Percentiles rank a stretch among this genome's conserved stretches.
These are phyloP conservation scores for Colletotrichum lindemuthianum DNA, from an alignment of 2,329 filamentous ascomycete species.

Conservation along the genomic window DNA sequence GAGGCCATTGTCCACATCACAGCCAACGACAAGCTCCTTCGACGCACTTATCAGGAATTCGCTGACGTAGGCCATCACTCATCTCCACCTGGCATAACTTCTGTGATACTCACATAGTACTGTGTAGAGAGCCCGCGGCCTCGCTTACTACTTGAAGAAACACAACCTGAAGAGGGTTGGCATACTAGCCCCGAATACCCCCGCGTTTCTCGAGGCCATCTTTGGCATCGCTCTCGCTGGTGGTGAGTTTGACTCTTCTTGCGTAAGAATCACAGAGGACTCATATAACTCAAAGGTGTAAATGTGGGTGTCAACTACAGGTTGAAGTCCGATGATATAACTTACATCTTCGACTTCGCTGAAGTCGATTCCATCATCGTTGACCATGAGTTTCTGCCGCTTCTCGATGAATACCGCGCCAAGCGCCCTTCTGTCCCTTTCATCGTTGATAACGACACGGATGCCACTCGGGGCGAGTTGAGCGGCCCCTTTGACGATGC, in stretches of 20 bases:
- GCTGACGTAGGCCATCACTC: conserved; percentile 63
- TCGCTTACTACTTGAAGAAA: conserved; percentile 88
- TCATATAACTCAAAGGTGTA: conserved; percentile 57
- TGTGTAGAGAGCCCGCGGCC: conserved; percentile 73
- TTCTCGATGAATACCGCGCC: conserved; percentile 74
- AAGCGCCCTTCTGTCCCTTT: conserved; percentile 72
- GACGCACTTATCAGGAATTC: conserved; percentile 81
- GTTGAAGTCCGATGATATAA: conserved; percentile 84
- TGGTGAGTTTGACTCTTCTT: conserved; percentile 44
- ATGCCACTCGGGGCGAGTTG: conserved; percentile 76
- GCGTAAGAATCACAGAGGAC: not conserved
- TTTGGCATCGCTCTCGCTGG: conserved; percentile 88
- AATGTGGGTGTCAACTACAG: conserved; percentile 73
- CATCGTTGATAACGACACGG: conserved; percentile 84
- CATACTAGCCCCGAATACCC: conserved; percentile 90
- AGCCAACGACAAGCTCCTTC: conserved; percentile 76
- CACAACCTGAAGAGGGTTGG: conserved; percentile 81
- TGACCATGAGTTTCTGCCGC: conserved; percentile 79
- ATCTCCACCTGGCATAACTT: not conserved
- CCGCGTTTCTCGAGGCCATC: conserved; percentile 90
- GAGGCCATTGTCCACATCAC: conserved; percentile 89
- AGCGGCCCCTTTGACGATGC: conserved; percentile 86
- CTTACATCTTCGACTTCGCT: conserved; percentile 89
- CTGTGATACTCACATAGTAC: not conserved
- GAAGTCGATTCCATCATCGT: conserved; percentile 90